A percentile compares a stretch with the other conserved stretches of the same genome.
Conservation (phyloP, 2,329 filamentous ascomycete genomes). For the Diplodia corticola region DNA sequence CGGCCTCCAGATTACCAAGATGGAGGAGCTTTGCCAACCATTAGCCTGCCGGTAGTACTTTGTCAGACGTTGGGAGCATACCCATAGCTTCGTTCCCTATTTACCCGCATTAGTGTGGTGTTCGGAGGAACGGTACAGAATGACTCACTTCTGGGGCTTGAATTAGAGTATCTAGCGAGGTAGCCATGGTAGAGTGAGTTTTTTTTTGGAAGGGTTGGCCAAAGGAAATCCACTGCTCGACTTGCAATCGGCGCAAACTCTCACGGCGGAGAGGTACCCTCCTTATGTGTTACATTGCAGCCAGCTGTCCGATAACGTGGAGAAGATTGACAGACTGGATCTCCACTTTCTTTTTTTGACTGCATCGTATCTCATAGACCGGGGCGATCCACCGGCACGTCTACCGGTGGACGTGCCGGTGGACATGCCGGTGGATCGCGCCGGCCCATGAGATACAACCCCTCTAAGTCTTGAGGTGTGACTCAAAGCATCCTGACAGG, state of each 20-base stretch:
- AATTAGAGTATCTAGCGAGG: slow-evolving; percentile 27
- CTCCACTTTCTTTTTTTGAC: background rate
- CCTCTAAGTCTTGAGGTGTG: background rate
- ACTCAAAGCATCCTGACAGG: background rate
- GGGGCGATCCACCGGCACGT: too few relatives aligned
- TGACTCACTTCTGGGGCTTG: slow-evolving; percentile 27
- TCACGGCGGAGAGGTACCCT: too few relatives aligned
- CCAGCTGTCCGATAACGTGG: background rate
- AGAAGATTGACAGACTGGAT: background rate
- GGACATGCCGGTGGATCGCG: too few relatives aligned
- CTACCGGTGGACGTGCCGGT: too few relatives aligned
- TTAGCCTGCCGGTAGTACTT: background rate
- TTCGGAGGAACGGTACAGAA: background rate
- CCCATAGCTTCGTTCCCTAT: slow-evolving; percentile 40
- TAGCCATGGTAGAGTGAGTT: background rate
- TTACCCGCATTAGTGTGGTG: too few relatives aligned
- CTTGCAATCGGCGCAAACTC: background rate
- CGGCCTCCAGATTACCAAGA: slow-evolving; percentile 38
- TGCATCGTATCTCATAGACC: too few relatives aligned
- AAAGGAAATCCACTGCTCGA: background rate
- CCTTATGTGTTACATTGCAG: background rate
- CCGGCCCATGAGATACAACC: too few relatives aligned
- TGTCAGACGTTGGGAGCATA: slow-evolving; percentile 20
- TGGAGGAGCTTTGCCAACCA: slow-evolving; percentile 33
- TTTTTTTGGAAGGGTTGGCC: background rate